Base-by-base conservation (phyloP, 106 monocot genomes). In the Allium sativum region DNA sequence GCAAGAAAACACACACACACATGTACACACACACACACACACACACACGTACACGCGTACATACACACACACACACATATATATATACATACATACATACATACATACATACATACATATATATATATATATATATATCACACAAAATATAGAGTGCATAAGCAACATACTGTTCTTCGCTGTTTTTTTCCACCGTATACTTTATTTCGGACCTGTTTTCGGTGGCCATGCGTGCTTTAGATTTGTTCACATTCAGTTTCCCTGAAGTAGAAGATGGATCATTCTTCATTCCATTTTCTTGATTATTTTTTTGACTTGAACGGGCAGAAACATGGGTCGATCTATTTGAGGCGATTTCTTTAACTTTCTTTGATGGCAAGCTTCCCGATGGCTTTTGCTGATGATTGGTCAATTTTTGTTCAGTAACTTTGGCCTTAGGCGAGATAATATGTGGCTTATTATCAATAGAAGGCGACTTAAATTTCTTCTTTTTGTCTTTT, bases 191-290 rank as follows among this genome's bases (percentile, higher is more conserved):
- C 19, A 66, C 75, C 41, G 85, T 85, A 71, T 73, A 79, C 65
- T 85, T 93, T 45, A 58, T 58, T 22, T 76, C 65, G 54, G 72
- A 67, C 71, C 76, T 89, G 47, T 88, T 82, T 59, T 89, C 83
- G 12, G 64, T 41, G 9, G 22, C 60, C 12, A 53, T 59, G 40
- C 14, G 56, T 18, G 70, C 18, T 55, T 64, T 74, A 54, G 70
- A 52, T 65, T 89, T 94, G 18, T 46, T 73, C 10, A 48, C 42
- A 68, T 94, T 89, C 52, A 31, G 13, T 22, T 76, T 80, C 53
- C 68, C 80, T 65, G 72, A 65, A 44, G 75, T 64, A 53, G 57
- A 63, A 62, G 75, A 68, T 64, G 66, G 15, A 52, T 52, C 81
- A 31, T 42, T 76, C 67, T 79, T 86, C 42, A 65, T 50, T 40